These are phyloP conservation scores for Allomyces javanicus DNA, from an alignment of 192 early-diverging fungal species.

Conservation along the genomic window DNA sequence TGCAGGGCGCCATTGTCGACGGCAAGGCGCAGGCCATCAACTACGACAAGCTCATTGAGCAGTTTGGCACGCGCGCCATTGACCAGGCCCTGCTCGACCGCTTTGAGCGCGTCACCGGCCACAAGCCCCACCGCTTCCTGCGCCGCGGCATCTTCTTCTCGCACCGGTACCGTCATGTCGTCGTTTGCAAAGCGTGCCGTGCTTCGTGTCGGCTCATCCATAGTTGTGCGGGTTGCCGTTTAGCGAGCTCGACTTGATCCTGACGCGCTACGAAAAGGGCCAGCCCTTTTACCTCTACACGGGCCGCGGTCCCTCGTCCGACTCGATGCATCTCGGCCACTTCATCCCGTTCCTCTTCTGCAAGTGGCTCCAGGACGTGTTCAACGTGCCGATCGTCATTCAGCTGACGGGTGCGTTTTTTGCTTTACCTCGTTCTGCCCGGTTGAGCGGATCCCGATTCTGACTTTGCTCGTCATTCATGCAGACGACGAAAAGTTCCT, in stretches of 20 bases:
- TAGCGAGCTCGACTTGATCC: constrained; percentile 60
- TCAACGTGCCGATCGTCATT: constrained; percentile 84
- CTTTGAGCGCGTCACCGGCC: constrained; percentile 67
- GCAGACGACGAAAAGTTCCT: constrained; percentile 93
- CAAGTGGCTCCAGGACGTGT: constrained; percentile 92
- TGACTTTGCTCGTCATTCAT: not conserved
- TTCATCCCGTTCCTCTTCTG: constrained; percentile 94
- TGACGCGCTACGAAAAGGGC: constrained; percentile 82
- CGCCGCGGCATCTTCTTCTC: constrained; percentile 87
- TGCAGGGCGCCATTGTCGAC: constrained; percentile 75
- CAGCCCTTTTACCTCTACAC: constrained; percentile 97
- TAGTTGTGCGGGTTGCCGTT: not conserved
- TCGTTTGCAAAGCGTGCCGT: no score
- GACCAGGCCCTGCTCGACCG: constrained; percentile 54
- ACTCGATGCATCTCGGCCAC: constrained; percentile 88
- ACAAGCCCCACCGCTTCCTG: constrained; percentile 58
- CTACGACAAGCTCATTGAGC: constrained; percentile 71
- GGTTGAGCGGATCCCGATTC: not conserved
- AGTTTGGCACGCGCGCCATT: constrained; percentile 73
- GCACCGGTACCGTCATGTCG: constrained; percentile 39
- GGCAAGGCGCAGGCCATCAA: constrained; percentile 73
- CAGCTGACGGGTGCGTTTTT: constrained; percentile 53
- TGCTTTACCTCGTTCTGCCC: not conserved
- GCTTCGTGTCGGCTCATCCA: no score
- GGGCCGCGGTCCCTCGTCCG: constrained; percentile 80